Base-by-base conservation (phyloP, 2,329 filamentous ascomycete genomes). In the Tolypocladium ophioglossoides region DNA sequence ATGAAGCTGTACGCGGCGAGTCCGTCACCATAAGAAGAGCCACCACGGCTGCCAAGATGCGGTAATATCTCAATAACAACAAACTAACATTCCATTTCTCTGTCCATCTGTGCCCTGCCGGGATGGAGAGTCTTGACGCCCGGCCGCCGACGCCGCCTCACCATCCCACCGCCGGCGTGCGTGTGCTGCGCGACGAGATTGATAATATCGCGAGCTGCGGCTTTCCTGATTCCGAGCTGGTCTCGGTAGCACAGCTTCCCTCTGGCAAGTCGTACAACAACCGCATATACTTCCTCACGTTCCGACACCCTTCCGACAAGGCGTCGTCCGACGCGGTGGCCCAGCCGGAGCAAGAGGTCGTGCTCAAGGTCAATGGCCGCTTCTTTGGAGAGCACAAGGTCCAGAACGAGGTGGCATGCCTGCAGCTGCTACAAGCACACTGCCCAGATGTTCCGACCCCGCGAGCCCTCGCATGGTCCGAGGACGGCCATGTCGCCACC, bases 401-500 rank as follows among this genome's bases (percentile, higher is more conserved):
- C 3, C 58, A 63, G 39, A 63, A 63, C 35, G 62, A 64, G 47
- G 61, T 63, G 2, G 54, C 55, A 7, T 60, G 56, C 39, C 53
- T 64, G 22, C 53, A 55, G 18, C 38, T 62, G 2, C 40, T 62
- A 11, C 47, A 57, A 6, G 38, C 55, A 18, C 53, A 60, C 44
- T 63, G 62, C 35, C 57, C 58, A 3, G 54, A 57, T 6, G 30
- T 63, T 2, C 59, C 61, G 10, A 34, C 54, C 5, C 62, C 62
- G 0, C 49, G 54, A 2, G 54, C 58, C 3, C 37, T 59, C 2
- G 62, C 62, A 5, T 63, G 62, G 62, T 62, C 60, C 11, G 56
- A 58, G 27, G 54, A 60, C 34, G 61, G 61, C 12, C 14, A 27
- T 5, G 34, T 40, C 20, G 51, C 47, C 16, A 53, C 53, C 14